Base-by-base conservation (phyloP, 208 protist genomes). In the Acanthamoeba lenticulata region DNA sequence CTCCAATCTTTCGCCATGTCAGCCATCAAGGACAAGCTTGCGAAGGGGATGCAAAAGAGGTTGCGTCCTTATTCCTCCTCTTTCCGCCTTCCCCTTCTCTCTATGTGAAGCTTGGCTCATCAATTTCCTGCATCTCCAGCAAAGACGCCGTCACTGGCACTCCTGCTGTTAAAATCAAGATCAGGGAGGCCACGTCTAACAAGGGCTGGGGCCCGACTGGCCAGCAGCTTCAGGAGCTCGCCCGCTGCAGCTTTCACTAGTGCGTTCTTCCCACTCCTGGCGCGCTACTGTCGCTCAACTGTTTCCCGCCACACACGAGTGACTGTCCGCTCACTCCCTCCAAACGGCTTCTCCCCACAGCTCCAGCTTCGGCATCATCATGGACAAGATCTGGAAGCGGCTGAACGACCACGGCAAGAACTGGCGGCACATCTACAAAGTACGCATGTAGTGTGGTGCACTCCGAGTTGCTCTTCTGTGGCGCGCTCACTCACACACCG, bases 381-480 rank as follows among this genome's bases (percentile, higher is more conserved):
- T 96, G 94, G 47, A 67, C 27, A 94, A 81, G 72, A 67, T 96
- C 15, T 96, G 92, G 94, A 94, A 92, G 83, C 95, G 96, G 4
- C 55, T 94, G 19, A 49, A 88, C 89, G 89, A 94, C 55, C 83
- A 91, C 24, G 95, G 94, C 67, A 94, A 88, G 67, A 86, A 95
- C 49, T 97, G 96, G 96, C 94, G 96, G 17, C 72, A 92, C 45
- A 93, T 95, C n/a, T 97, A 97, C 94, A 97, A 97, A 92, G 94
- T 94, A 21, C 47, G 15, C 32, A 7, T 21, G 27, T 34, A 24
- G n/a, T n/a, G n/a, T n/a, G n/a, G n/a, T n/a, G n/a, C n/a, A n/a
- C n/a, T n/a, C n/a, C n/a, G n/a, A n/a, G n/a, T n/a, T n/a, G n/a
- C n/a, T n/a, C n/a, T n/a, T n/a, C n/a, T n/a, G n/a, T n/a, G n/a